phyloP scores from a whole-genome alignment of 257 asterid species.

The Fraxinus americana region DNA sequence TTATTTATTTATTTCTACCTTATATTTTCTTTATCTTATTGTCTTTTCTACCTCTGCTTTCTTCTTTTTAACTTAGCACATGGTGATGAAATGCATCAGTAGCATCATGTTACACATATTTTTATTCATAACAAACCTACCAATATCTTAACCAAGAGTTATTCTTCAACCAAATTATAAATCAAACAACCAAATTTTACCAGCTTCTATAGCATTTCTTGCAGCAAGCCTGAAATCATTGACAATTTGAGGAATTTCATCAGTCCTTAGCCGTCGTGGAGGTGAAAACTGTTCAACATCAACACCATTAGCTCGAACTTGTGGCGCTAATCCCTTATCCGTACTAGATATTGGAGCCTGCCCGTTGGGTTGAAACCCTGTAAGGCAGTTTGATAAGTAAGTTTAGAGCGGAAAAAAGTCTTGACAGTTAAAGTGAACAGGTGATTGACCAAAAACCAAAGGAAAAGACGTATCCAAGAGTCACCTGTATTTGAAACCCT shows the following conservation, averaged over 20 bases:
- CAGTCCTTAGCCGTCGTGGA: slow-evolving; percentile 56
- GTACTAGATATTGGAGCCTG: slow-evolving; percentile 72
- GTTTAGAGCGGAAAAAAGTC: background rate
- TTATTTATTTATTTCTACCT: no score
- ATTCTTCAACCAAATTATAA: background rate
- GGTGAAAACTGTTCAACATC: slow-evolving; percentile 49
- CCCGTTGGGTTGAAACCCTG: slow-evolving; percentile 71
- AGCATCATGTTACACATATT: background rate
- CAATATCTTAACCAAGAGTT: background rate
- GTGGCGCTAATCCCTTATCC: slow-evolving; percentile 49
- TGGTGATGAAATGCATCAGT: background rate
- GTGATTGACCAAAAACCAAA: background rate
- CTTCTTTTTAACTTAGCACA: background rate
- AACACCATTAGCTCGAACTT: slow-evolving; percentile 43
- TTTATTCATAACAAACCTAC: background rate
- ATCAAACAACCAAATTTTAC: slow-evolving; percentile 28
- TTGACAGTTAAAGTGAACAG: background rate
- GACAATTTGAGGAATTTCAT: slow-evolving; percentile 66
- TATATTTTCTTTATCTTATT: background rate
- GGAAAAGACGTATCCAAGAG: background rate
- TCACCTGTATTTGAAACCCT: slow-evolving; percentile 49
- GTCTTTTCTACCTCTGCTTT: background rate
- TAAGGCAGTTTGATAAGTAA: slow-evolving; percentile 1
- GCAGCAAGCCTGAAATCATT: slow-evolving; percentile 74
- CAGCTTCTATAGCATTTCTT: slow-evolving; percentile 78